Evolutionary conservation across 768 basidiomycete genomes (phyloP).

Genomic region (Trametes elegans): DNA sequence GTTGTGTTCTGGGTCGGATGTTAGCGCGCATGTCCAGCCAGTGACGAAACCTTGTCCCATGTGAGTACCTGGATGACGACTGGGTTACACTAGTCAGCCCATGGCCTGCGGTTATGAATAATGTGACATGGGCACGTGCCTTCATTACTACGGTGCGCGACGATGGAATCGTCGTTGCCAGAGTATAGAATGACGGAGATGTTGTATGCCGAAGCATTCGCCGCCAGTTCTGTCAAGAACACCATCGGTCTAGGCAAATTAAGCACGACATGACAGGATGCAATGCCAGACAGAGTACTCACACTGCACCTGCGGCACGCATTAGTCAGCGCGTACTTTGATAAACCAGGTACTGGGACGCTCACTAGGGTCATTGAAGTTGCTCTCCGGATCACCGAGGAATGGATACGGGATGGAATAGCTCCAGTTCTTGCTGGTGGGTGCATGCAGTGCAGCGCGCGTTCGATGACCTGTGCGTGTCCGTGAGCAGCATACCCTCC

Average conservation of each 20-base stretch:
- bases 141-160: slow-evolving; percentile 63
- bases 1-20: slow-evolving; percentile 64
- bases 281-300: slow-evolving; percentile 13
- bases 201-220: slow-evolving; percentile 52
- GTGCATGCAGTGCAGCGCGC: slow-evolving; percentile 66
- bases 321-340: background rate
- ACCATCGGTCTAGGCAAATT: slow-evolving; percentile 48
- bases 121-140: slow-evolving; percentile 34
- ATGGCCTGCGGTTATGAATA: background rate
- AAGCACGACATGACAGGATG: background rate
- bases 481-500: background rate
- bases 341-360: background rate
- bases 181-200: slow-evolving; percentile 58
- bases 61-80: slow-evolving; percentile 48
- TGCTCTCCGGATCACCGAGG: slow-evolving; percentile 24
- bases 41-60: no score
- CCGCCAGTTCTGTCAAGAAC: slow-evolving; percentile 63
- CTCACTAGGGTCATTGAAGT: slow-evolving; percentile 34
- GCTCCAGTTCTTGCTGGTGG: slow-evolving; percentile 51
- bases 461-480: slow-evolving; percentile 47
- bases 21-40: background rate
- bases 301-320: slow-evolving; percentile 33
- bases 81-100: background rate
- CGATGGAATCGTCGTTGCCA: slow-evolving; percentile 66
- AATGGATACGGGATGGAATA: slow-evolving; percentile 30